Conservation (phyloP, 345 rosid species). For the Pseudoturritis turrita region DNA sequence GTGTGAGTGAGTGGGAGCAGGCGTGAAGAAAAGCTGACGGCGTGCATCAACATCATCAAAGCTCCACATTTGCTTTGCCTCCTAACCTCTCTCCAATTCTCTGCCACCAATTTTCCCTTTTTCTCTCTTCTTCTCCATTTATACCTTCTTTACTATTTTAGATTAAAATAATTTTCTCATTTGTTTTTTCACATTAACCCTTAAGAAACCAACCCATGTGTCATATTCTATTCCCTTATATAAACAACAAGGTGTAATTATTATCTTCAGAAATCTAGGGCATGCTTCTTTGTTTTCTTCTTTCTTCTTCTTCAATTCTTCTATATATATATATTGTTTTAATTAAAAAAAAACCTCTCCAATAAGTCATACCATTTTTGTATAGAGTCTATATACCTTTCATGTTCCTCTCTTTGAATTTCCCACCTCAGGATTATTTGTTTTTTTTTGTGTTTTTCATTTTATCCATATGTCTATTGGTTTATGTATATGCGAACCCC, state of each 20-base stretch:
- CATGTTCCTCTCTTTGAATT: slow-evolving; percentile 19
- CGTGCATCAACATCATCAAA: slow-evolving; percentile 86
- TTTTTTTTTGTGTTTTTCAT: not conserved
- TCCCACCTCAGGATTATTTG: slow-evolving; percentile 10
- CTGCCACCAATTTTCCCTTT: slow-evolving; percentile 46
- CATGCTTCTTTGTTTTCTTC: slow-evolving; percentile 31
- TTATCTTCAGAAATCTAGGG: slow-evolving; percentile 29
- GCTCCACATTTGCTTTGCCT: slow-evolving; percentile 63
- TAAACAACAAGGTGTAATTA: slow-evolving; percentile 30
- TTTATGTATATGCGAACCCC: slow-evolving; percentile 17
- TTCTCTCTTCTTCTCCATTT: slow-evolving; percentile 18
- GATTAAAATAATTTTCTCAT: slow-evolving; percentile 16
- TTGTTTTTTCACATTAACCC: not conserved
- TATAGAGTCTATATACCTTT: slow-evolving; percentile 3
- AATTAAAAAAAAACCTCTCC: slow-evolving; percentile 1
- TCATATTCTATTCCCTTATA: slow-evolving; percentile 27
- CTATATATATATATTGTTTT: not conserved
- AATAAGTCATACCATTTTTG: slow-evolving; percentile 22
- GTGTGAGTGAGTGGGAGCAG: slow-evolving; percentile 42
- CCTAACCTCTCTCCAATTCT: slow-evolving; percentile 61
- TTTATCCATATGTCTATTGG: slow-evolving; percentile 16
- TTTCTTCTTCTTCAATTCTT: not conserved
- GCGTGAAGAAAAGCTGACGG: slow-evolving; percentile 84
- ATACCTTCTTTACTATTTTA: slow-evolving; percentile 8
- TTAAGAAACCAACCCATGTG: slow-evolving; percentile 23